Percentiles rank a stretch among this genome's conserved stretches.
Evolutionary conservation across 257 asterid species (phyloP).

Genomic region (Orobanche coerulescens): DNA sequence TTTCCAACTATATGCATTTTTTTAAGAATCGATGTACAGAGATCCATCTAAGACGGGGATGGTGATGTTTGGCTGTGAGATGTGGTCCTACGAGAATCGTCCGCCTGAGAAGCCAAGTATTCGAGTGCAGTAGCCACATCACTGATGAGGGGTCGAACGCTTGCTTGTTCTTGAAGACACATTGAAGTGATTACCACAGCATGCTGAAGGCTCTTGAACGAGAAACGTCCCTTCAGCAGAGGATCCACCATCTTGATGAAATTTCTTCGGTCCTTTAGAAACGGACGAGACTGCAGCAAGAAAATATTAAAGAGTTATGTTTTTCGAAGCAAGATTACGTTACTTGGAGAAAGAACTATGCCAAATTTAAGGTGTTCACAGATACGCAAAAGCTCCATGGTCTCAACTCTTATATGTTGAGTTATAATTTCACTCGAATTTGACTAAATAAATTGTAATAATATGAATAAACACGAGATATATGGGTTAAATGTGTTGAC

Average conservation of each 20-base stretch:
- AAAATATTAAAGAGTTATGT: neutral
- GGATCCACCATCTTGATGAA: slow-evolving; percentile 55
- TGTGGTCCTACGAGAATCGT: slow-evolving; percentile 15
- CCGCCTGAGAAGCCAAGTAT: slow-evolving; percentile 41
- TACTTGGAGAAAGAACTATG: too few species aligned
- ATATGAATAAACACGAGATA: too few species aligned
- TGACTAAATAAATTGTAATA: too few species aligned
- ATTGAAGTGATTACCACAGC: slow-evolving; percentile 52
- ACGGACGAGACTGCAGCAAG: slow-evolving; percentile 55
- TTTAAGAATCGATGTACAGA: neutral
- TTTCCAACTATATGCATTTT: neutral
- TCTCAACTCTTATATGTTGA: too few species aligned
- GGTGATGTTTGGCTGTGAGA: neutral
- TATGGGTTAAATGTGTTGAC: too few species aligned
- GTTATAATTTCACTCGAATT: too few species aligned
- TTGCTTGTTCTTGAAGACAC: slow-evolving; percentile 67
- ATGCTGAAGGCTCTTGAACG: slow-evolving; percentile 47
- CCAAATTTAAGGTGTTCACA: too few species aligned
- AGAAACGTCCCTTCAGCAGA: slow-evolving; percentile 34
- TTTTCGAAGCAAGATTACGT: too few species aligned
- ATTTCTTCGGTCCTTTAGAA: slow-evolving; percentile 40
- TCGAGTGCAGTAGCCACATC: slow-evolving; percentile 59
- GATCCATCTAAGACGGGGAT: neutral
- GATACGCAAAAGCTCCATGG: too few species aligned
- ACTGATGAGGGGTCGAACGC: slow-evolving; percentile 42